Base-by-base conservation (phyloP, 2,329 filamentous ascomycete species). In the Penicillium sp. region DNA sequence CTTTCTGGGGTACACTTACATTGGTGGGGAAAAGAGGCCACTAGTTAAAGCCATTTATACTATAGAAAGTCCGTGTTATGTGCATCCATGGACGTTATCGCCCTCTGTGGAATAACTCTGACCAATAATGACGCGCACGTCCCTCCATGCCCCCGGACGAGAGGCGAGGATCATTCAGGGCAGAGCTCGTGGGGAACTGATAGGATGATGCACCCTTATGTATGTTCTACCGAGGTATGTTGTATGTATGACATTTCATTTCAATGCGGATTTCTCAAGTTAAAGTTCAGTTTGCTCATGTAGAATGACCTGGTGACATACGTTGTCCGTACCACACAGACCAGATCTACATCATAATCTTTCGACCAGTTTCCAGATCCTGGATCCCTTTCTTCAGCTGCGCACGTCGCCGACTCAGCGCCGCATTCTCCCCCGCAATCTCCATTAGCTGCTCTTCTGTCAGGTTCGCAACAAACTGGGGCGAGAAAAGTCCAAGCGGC, bases 381-480 rank as follows among this genome's bases (percentile, higher is more conserved):
- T 41, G 23, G 6, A 31, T 50, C 48, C 8, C 35, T 6, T 29
- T 50, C n/a, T 29, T 12, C 35, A 50, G 9, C 9, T 35, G 31
- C 2, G 6, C 6, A 3, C 35, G 35, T 29, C n/a, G n/a, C 48
- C 23, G 17, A 3, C 48, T 41, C 0, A 77, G 71, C 0, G 65
- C 65, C 0, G 69, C 67, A 23, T 85, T 82, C 66, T 90, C 86
- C 0, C 83, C 84, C 0, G 85, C 85, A 60, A 89, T 83, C 15
- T 74, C 69, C 15, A 80, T 76, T 0, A 89, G 73, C 65, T 86
- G 72, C 0, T 79, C 76, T 0, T 75, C 63, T 0, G 73, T 76
- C 53, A 89, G 72, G 0, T 66, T 60, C 19, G 80, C 71, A 0
- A 89, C 77, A 41, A 82, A 81, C 0, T 77, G 68, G 0, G 84